Conservation (phyloP, 2,329 filamentous ascomycete species). For the Colletotrichum orchidophilum region DNA sequence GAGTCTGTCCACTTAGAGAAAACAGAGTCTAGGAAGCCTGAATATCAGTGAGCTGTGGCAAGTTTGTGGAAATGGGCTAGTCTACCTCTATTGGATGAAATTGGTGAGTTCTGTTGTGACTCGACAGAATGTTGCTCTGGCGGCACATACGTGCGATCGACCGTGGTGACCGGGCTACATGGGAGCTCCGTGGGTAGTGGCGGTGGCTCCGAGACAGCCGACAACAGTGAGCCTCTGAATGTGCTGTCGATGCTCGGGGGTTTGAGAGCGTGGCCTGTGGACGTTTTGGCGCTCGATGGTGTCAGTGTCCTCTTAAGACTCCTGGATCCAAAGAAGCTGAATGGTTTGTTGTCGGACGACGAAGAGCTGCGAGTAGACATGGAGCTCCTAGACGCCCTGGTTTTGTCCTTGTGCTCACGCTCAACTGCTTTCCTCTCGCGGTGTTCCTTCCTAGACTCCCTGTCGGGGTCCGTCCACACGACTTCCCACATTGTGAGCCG, state of each 20-base stretch:
- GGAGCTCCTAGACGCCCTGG: conserved; percentile 44
- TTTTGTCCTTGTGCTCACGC: conserved; percentile 44
- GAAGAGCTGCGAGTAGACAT: conserved; percentile 55
- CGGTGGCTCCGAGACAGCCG: conserved; percentile 19
- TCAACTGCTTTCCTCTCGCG: conserved; percentile 58
- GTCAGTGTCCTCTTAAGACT: conserved; percentile 45
- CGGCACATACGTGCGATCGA: conserved; percentile 4
- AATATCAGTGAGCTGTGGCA: conserved; percentile 35
- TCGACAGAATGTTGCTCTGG: conserved; percentile 21
- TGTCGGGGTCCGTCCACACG: conserved; percentile 65
- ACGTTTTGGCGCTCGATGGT: conserved; percentile 36
- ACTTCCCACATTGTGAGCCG: conserved; percentile 64
- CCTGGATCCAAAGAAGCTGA: conserved; percentile 55
- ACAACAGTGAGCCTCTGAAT: conserved; percentile 27
- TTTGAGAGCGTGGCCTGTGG: conserved; percentile 24
- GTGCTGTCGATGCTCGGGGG: conserved; percentile 25
- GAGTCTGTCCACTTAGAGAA: conserved; percentile 55
- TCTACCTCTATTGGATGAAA: conserved; percentile 48
- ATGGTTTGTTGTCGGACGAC: conserved; percentile 50
- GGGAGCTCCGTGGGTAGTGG: conserved; percentile 5
- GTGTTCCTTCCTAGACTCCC: conserved; percentile 62
- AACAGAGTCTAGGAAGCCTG: conserved; percentile 49
- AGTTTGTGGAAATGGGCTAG: not conserved
- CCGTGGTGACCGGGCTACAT: conserved; percentile 5
- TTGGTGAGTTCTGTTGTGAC: conserved; percentile 34